phyloP scores from a whole-genome alignment of 345 rosid genomes.

The Anastatica hierochuntica region DNA sequence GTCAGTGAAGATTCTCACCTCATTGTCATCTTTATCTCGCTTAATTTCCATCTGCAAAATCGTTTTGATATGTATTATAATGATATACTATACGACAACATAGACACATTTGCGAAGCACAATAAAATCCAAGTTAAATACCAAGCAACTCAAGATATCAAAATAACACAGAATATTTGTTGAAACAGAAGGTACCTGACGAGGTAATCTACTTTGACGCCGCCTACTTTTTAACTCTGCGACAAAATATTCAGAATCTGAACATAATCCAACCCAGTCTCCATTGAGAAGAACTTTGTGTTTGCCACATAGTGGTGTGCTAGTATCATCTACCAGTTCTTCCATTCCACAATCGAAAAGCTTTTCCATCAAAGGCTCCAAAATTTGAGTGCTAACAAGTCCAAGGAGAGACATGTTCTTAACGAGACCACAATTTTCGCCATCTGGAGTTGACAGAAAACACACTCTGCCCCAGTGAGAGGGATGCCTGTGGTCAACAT shows the following conservation, averaged over 20 bases:
- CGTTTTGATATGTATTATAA: background rate
- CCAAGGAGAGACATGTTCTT: constrained; percentile 80
- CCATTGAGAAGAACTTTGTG: constrained; percentile 74
- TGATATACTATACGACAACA: background rate
- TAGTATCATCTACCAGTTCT: constrained; percentile 43
- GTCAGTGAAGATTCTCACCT: constrained; percentile 72
- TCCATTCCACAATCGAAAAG: constrained; percentile 63
- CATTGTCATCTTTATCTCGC: constrained; percentile 51
- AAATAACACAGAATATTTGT: background rate
- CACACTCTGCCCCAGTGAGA: constrained; percentile 98
- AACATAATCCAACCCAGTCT: constrained; percentile 79
- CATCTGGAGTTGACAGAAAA: constrained; percentile 91
- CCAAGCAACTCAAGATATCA: background rate
- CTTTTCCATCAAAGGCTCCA: constrained; percentile 37
- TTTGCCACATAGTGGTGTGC: constrained; percentile 36
- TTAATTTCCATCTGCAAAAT: constrained; percentile 70
- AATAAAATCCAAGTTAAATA: background rate
- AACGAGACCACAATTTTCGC: constrained; percentile 97
- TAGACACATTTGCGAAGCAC: background rate
- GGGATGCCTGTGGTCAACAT: constrained; percentile 51
- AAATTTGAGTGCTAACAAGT: constrained; percentile 47
- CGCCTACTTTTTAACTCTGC: constrained; percentile 48
- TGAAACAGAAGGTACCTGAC: constrained; percentile 40
- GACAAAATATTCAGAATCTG: constrained; percentile 49
- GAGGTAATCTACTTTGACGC: constrained; percentile 46